Evolutionary conservation across 441 rosid genomes (phyloP), one percentile per base, ranked within the genome.

Genomic region (Euphorbia corollata): DNA sequence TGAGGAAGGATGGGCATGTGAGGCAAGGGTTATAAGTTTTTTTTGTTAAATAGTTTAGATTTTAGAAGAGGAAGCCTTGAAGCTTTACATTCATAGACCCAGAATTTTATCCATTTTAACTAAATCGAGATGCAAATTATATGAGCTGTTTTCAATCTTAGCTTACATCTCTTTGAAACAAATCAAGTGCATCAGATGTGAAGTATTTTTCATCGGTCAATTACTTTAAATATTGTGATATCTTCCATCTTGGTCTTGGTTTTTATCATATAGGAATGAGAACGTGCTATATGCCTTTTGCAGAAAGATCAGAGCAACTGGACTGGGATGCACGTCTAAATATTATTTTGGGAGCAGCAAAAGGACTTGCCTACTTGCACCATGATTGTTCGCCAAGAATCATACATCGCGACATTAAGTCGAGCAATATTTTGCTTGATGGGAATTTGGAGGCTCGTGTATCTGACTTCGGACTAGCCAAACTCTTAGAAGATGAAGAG

Each of bases 371-470:
- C 48, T 95, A 92, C 72, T 75, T 95, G 82, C 99, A 92, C 78
- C 99, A 95, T 32, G 98, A 95, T 79, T 92, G 99, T 78, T 91
- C 95, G 67, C 98, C 98, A 36, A 86, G 99, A 82, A 95, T 95
- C 79, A 87, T 92, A 81, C 99, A 95, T 71, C 97, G 97, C 48
- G 99, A 95, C 82, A 95, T 95, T 78, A 95, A 95, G 80, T 83
- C 99, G 0, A 90, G 99, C 83, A 95, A 90, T 75, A 95, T 95
- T 75, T 73, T 95, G 83, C 98, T 95, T 64, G 99, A 95, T 83
- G 94, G 90, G 59, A 92, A 95, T 79, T 84, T 87, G 63, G 96
- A 92, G 83, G 98, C 99, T 45, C 96, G 99, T 7, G 99, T 95
- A 58, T 91, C 98, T 0, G 99, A 95, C 71, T 95, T 95, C 72